Evolutionary conservation across 306 rosid genomes (phyloP), one percentile per base, ranked within the genome.

Genomic region (Luffa acutangula): DNA sequence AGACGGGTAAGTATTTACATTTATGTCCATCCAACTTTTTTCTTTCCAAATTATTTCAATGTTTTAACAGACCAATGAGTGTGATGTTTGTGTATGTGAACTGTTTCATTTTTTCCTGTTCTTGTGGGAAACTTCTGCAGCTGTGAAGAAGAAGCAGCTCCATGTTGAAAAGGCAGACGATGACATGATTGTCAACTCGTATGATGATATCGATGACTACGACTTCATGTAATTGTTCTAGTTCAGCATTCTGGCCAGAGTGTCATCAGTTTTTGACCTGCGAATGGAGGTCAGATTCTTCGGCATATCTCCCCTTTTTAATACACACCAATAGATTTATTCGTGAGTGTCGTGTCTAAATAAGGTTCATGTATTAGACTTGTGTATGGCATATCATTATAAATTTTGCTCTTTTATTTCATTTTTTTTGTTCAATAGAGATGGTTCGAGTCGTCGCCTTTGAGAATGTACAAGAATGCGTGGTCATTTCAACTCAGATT

Each of bases 131-230:
- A 72, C 77, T 48, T 11, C 75, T 48, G 74, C 88, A 93, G 99
- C 93, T 80, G 87, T 85, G 45, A 95, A 88, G 93, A 95, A 93
- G 86, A 91, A 90, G 87, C 99, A 93, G 83, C 95, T 95, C 46
- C 91, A 64, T 82, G 96, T 95, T 7, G 98, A 88, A 62, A 91
- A 89, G 76, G 88, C 96, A 21, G 97, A 91, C 69, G 99, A 95
- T 31, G 98, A 95, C 79, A 72, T 89, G 78, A 87, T 84, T 79
- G 81, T 78, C 15, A 84, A 80, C 66, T 41, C 80, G 41, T 90
- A 90, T 75, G 96, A 89, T 82, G 94, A 67, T 67, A 43, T 93
- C 9, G 99, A 93, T 82, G 99, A 95, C 25, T 89, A 78, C 79
- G 97, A 95, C 83, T 95, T 93, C 85, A 95, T 94, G 98, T 92